These are phyloP conservation scores for Coemansia sp. DNA, from an alignment of 371 early-diverging fungal genomes.

Conservation along the genomic window DNA sequence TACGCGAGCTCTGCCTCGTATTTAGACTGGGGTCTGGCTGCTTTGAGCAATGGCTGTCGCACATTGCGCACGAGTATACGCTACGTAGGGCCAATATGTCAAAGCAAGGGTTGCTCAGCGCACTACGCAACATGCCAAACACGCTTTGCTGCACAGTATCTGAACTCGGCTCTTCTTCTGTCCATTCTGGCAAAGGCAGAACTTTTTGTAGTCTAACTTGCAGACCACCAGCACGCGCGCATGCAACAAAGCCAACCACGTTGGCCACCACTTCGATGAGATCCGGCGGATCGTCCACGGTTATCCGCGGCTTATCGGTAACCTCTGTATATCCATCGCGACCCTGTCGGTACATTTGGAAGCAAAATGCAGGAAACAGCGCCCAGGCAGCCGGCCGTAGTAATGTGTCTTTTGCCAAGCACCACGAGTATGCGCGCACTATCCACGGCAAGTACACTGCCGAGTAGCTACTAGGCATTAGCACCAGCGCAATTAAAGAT, in stretches of 20 bases:
- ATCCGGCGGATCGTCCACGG: slow-evolving; percentile 29
- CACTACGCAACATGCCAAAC: not conserved
- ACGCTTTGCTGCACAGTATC: not conserved
- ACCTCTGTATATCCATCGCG: slow-evolving; percentile 18
- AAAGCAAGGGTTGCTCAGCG: not conserved
- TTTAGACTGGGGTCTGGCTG: not conserved
- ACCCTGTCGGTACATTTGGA: not conserved
- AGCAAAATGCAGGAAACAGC: slow-evolving; percentile 33
- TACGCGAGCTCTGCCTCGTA: not conserved
- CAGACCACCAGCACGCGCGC: slow-evolving; percentile 40
- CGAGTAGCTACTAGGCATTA: slow-evolving; percentile 12
- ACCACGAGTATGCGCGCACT: slow-evolving; percentile 16
- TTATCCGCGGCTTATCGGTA: slow-evolving; percentile 13
- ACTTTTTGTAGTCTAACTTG: not conserved
- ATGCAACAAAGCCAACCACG: slow-evolving; percentile 30
- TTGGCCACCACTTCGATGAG: slow-evolving; percentile 34
- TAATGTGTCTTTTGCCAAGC: slow-evolving; percentile 14
- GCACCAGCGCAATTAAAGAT: slow-evolving; percentile 26
- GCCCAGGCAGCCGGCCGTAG: slow-evolving; percentile 31
- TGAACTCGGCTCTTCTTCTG: not conserved
- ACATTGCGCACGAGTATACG: slow-evolving; percentile 10
- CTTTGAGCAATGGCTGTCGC: slow-evolving; percentile 10
- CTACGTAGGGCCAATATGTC: not conserved
- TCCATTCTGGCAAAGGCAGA: not conserved
- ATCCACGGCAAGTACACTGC: slow-evolving; percentile 18